Evolutionary conservation across 2,329 filamentous ascomycete species (phyloP), one percentile per base, ranked within the genome.

Genomic region (Colletotrichum sp.): DNA sequence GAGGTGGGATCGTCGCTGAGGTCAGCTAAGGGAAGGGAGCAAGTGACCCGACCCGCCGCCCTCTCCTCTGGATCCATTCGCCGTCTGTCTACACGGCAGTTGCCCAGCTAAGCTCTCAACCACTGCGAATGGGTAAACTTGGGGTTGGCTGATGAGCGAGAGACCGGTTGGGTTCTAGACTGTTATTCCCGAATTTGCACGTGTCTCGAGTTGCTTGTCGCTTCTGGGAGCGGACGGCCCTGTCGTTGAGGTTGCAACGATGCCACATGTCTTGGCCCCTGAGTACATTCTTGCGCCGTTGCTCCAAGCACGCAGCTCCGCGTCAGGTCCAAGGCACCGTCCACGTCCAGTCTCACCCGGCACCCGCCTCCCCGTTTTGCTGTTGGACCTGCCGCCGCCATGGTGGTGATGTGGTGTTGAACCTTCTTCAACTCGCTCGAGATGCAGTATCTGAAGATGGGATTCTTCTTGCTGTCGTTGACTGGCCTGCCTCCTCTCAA

Each of bases 221-320:
- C 12, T 51, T 51, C 43, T 24, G 43, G 43, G n/a, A 51, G n/a
- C 43, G 43, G 43, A 51, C n/a, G 43, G 18, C 55, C 31, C 54
- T 47, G 24, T 57, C 57, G 69, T 71, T 54, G 64, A 72, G 33
- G 27, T n/a, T 63, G 70, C 66, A 34, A 69, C 59, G 31, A 54
- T 38, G 33, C 33, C 65, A 64, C 70, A 59, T 69, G 34, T 64
- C 65, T 58, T 69, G 34, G 58, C 66, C 55, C 65, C 47, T 64
- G 34, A 63, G 2, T 11, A 38, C 66, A 69, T 72, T 72, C 66
- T 33, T 63, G 21, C n/a, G 18, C 61, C 11, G 29, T 38, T 57
- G 24, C 54, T 33, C 54, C 16, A 54, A 71, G 66, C 58, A 64
- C 58, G 70, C 34, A 36, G 58, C 18, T 72, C 43, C 34, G 70